Percentiles rank a stretch among this genome's conserved stretches.
phyloP scores from a whole-genome alignment of 2,329 filamentous ascomycete genomes.

The Penicillium expansum region DNA sequence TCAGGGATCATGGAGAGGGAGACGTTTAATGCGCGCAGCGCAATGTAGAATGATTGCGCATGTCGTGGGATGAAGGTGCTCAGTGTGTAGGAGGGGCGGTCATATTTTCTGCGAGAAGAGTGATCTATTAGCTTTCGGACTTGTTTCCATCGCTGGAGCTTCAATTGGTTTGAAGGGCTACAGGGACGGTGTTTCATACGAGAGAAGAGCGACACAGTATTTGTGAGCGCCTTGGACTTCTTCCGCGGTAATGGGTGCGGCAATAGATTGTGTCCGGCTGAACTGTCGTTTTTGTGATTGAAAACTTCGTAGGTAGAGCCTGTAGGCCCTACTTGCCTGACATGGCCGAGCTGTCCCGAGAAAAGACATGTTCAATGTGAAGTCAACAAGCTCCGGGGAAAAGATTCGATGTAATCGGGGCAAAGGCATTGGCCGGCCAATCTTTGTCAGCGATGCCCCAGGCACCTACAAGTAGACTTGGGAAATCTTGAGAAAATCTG shows the following conservation, averaged over 20 bases:
- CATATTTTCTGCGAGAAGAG: constrained; percentile 65
- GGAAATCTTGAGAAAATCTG: too few species aligned
- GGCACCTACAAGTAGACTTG: neutral
- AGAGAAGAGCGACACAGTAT: constrained; percentile 60
- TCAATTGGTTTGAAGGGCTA: neutral
- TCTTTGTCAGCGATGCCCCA: constrained; percentile 9
- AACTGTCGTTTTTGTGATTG: constrained; percentile 24
- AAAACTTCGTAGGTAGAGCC: neutral
- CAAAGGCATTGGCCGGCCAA: constrained; percentile 18
- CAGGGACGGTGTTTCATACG: constrained; percentile 36
- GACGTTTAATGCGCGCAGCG: constrained; percentile 87
- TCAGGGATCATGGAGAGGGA: constrained; percentile 89
- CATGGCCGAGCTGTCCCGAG: constrained; percentile 21
- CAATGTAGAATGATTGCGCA: constrained; percentile 78
- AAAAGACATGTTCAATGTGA: constrained; percentile 19
- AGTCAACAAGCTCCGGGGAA: constrained; percentile 5
- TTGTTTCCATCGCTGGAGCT: neutral
- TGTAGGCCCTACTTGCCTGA: constrained; percentile 17
- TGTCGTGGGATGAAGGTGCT: constrained; percentile 77
- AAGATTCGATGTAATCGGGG: constrained; percentile 18
- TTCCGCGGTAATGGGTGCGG: constrained; percentile 26
- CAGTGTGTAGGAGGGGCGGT: constrained; percentile 83
- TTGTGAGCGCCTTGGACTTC: constrained; percentile 55
- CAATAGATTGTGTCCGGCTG: constrained; percentile 19
- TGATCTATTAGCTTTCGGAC: neutral